Base-by-base conservation (phyloP, 148 eudicot species). In the Dianthus caryophyllus region DNA sequence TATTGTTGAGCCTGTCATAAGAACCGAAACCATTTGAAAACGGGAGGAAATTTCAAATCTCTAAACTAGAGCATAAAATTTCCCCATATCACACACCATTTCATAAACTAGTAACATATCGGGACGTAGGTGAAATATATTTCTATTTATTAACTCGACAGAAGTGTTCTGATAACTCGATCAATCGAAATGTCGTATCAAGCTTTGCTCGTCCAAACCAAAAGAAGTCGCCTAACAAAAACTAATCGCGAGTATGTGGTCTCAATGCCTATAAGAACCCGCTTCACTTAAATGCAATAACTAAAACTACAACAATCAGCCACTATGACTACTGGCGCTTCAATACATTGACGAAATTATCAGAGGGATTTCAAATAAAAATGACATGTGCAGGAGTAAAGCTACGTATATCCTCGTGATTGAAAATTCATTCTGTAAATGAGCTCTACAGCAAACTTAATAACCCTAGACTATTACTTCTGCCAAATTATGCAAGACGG, bases 1-100 rank as follows among this genome's bases (percentile, higher is more conserved):
- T 79, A 39, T 87, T 85, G 64, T 85, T 87, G 77, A 87, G 76
- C 84, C 97, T 90, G 73, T 48, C 68, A 38, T 59, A 65, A 25
- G 41, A 65, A 6, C n/a, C 64, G 2, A 75, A 67, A 21, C 53
- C 65, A 75, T 17, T 48, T 30, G 16, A 52, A 6, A n/a, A 57
- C 4, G 7, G 38, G 38, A 33, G 7, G 38, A 33, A 33, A 33
- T 3, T 33, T 33, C 38, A 33, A 33, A 33, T 33, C 38, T 56
- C 14, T 2, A 26, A 22, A 22, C 58, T 10, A 53, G 22, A 50
- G 24, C 24, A 50, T 25, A 50, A 24, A 53, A n/a, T 11, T 25
- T 16, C 58, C 13, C 14, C 25, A 53, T 8, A 6, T 38, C 61
- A 56, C 29, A 33, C 15, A 56, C 61, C 33, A 56, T 27, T 56